Evolutionary conservation across 2,329 filamentous ascomycete genomes (phyloP).

Genomic region (Hymenoscyphus fructigenus): DNA sequence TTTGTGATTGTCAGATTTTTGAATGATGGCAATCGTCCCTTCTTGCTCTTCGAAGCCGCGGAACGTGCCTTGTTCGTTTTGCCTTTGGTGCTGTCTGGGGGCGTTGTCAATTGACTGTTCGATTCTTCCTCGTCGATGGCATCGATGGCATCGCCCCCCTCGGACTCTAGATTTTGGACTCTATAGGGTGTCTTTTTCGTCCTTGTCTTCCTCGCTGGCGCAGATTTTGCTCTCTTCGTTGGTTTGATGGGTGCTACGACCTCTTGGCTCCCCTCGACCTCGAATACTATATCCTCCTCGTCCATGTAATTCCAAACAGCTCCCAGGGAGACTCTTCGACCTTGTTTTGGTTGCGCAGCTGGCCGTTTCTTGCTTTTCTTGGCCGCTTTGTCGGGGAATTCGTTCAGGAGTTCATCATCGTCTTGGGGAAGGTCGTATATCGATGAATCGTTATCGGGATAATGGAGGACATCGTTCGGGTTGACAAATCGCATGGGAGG

Average conservation of each 20-base stretch:
- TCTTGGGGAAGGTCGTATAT: constrained; percentile 22
- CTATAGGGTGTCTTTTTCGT: constrained; percentile 10
- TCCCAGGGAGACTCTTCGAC: constrained; percentile 18
- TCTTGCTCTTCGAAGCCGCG: constrained; percentile 10
- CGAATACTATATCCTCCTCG: constrained; percentile 20
- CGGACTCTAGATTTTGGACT: neutral
- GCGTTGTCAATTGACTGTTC: constrained; percentile 20
- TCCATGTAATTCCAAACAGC: constrained; percentile 22
- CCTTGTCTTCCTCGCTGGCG: constrained; percentile 18
- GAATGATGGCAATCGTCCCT: constrained; percentile 23
- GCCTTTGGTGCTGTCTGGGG: constrained; percentile 19
- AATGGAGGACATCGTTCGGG: constrained; percentile 18
- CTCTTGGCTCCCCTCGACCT: constrained; percentile 7
- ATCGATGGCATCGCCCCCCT: neutral
- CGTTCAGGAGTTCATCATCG: constrained; percentile 16
- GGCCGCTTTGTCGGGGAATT: neutral
- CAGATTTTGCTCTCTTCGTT: constrained; percentile 23
- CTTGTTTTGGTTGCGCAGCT: constrained; percentile 11
- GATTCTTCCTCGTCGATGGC: neutral
- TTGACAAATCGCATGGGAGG: constrained; percentile 18
- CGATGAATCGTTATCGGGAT: constrained; percentile 11
- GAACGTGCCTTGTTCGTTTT: constrained; percentile 11
- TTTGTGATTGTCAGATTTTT: constrained; percentile 29
- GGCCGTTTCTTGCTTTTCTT: constrained; percentile 17
- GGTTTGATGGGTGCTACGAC: constrained; percentile 2